phyloP scores from a whole-genome alignment of 2,329 filamentous ascomycete genomes.

The Colletotrichum truncatum region DNA sequence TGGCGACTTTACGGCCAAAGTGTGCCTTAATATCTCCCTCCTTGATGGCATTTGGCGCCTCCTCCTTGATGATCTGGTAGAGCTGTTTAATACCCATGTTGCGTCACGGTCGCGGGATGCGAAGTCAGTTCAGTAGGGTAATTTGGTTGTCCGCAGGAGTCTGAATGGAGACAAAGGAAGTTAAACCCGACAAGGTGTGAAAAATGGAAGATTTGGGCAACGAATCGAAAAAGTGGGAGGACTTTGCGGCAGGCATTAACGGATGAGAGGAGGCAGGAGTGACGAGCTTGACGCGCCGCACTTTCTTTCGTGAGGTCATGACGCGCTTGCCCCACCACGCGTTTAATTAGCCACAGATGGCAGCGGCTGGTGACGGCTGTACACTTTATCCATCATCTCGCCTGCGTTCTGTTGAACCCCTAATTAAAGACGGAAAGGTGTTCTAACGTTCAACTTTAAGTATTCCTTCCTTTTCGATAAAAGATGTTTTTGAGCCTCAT shows the following conservation, averaged over 20 bases:
- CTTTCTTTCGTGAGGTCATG: slow-evolving; percentile 7
- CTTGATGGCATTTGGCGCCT: slow-evolving; percentile 95
- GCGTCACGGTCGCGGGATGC: neutral
- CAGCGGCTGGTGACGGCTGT: too few species aligned
- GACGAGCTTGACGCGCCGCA: slow-evolving; percentile 5
- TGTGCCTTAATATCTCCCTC: slow-evolving; percentile 99
- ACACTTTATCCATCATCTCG: too few species aligned
- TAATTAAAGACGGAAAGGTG: too few species aligned
- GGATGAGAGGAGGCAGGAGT: neutral
- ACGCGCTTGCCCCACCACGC: slow-evolving; percentile 22
- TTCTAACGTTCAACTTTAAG: too few species aligned
- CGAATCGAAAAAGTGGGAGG: too few species aligned
- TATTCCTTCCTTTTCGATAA: too few species aligned
- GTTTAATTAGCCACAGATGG: slow-evolving; percentile 26
- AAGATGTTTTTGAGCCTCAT: too few species aligned
- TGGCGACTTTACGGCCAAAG: slow-evolving; percentile 97
- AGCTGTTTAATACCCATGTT: slow-evolving; percentile 77
- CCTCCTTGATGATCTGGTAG: slow-evolving; percentile 85
- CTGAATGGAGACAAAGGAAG: too few species aligned
- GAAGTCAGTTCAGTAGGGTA: neutral
- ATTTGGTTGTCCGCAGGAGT: neutral
- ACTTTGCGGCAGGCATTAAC: neutral
- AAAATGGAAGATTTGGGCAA: too few species aligned
- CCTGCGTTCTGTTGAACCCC: too few species aligned
- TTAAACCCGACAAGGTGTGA: too few species aligned